Evolutionary conservation across 176 grass and related monocot species (phyloP).

Genomic region (Aegilops bicornis): DNA sequence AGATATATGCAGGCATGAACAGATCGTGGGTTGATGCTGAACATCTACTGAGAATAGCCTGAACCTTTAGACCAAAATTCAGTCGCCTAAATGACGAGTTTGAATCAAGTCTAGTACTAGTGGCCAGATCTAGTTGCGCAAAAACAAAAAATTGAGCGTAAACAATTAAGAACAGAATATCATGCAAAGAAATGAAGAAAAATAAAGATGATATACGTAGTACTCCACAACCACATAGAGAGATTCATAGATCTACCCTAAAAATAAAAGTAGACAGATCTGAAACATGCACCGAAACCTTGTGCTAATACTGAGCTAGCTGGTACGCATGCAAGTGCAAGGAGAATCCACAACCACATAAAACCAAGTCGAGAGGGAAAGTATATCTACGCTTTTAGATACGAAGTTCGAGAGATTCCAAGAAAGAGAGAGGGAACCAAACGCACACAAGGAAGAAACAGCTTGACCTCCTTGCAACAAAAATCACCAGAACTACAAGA

Average conservation of each 20-base stretch:
- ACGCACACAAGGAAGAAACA: background rate
- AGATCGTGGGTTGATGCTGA: background rate
- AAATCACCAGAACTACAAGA: no score
- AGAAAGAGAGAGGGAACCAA: background rate
- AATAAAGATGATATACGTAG: background rate
- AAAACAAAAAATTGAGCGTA: background rate
- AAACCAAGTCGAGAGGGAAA: no score
- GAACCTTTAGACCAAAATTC: background rate
- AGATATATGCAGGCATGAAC: background rate
- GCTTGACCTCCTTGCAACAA: background rate
- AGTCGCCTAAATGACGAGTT: background rate
- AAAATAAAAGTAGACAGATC: background rate
- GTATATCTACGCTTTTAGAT: background rate
- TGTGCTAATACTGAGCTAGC: background rate
- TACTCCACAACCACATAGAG: no score
- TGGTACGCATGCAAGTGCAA: no score
- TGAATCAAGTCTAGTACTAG: background rate
- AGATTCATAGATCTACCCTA: no score
- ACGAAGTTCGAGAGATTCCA: background rate
- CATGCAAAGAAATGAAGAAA: background rate
- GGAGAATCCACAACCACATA: background rate
- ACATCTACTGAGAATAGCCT: background rate
- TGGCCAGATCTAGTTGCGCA: background rate
- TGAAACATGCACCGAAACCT: background rate
- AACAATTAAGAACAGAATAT: background rate